Base-by-base conservation (phyloP, 805 yeast species). In the Wickerhamomyces chambardii region DNA sequence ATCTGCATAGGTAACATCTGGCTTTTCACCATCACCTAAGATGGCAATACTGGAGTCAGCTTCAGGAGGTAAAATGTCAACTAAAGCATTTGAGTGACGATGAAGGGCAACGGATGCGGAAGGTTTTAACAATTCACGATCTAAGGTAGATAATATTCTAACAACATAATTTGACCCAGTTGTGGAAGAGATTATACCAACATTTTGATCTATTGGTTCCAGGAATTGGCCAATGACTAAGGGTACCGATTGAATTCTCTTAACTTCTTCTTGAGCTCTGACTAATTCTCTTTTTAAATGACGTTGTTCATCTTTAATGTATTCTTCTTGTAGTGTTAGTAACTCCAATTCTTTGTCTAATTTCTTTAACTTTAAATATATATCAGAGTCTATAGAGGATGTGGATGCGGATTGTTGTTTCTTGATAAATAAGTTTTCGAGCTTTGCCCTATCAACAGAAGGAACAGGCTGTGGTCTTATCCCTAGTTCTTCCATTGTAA, bases 151-250 rank as follows among this genome's bases (percentile, higher is more conserved):
- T 43, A 92, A 69, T 39, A 94, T 90, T 53, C 95, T 75, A 28
- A 94, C 99, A 24, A 92, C 97, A 52, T 90, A 92, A 58, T 87
- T 92, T 44, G 96, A 87, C 15, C 98, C 98, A 2, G 98, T 92
- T 18, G 99, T 92, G 15, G 95, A 84, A 12, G 96, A 85, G 14
- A 92, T 97, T 50, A 92, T 92, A 43, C 97, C 98, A 4, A 95
- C 85, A 48, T 84, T 80, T 58, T 89, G 92, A 60, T 92, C 99
- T 47, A 92, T 89, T 39, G 97, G 97, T 59, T 92, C 98, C 47
- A 92, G 69, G 52, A 92, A 94, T 63, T 92, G 98, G 17, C 99
- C 99, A 59, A 92, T 92, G 14, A 92, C 99, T 45, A 94, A 70
- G 14, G 98, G 98, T 34, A 92, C 98, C 3, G 96, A 84, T 55